Evolutionary conservation across 345 rosid species (phyloP).

Genomic region (Eucalyptus caleyi): DNA sequence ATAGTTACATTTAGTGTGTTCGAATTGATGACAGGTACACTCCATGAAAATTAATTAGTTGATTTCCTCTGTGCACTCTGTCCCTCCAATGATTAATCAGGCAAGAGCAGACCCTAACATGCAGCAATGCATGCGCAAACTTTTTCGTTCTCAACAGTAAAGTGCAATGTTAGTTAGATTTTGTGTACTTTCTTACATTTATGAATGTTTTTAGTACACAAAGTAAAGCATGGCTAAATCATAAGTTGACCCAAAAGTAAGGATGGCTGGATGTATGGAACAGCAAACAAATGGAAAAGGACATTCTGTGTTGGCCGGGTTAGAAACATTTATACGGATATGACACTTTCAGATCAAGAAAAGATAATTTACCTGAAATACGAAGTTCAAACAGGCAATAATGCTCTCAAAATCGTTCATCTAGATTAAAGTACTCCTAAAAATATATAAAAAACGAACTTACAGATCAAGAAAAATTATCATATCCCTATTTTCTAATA

Average conservation of each 20-base stretch:
- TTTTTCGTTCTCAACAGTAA: neutral
- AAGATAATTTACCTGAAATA: neutral
- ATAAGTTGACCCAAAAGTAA: neutral
- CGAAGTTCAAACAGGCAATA: neutral
- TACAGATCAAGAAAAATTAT: neutral
- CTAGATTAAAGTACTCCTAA: neutral
- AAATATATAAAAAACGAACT: neutral
- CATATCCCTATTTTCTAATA: neutral
- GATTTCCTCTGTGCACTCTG: neutral
- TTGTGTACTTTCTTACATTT: neutral
- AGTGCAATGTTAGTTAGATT: neutral
- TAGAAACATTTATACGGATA: neutral
- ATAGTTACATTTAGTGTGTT: neutral
- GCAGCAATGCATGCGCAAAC: neutral
- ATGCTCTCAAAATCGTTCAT: neutral
- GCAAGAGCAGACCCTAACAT: neutral
- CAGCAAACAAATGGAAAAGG: neutral
- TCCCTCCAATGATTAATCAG: neutral
- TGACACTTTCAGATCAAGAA: neutral
- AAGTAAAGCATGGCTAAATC: neutral
- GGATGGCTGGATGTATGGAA: neutral
- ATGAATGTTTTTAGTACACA: neutral
- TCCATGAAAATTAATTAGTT: neutral
- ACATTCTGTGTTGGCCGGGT: neutral
- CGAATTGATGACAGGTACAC: neutral